Conservation (phyloP, 441 rosid genomes). For the Eruca vesicaria region DNA sequence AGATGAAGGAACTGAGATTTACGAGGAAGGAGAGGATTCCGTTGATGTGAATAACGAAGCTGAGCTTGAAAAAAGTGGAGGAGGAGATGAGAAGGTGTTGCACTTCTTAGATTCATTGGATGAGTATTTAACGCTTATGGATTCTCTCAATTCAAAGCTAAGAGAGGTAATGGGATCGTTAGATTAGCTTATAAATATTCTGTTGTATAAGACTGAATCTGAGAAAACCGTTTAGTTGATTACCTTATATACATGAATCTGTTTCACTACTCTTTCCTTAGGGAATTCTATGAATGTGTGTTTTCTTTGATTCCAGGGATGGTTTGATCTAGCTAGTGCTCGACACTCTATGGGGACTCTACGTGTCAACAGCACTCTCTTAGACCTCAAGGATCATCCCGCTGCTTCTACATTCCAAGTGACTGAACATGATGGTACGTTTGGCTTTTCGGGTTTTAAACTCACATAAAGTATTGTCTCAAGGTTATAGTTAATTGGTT, state of each 20-base stretch:
- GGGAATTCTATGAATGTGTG: background rate
- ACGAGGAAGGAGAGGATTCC: conserved; percentile 28
- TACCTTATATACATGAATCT: too few relatives aligned
- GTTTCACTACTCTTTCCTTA: background rate
- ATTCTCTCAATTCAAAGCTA: conserved; percentile 62
- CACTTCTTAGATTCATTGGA: conserved; percentile 81
- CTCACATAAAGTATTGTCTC: background rate
- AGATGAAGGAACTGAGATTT: conserved; percentile 25
- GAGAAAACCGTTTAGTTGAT: background rate
- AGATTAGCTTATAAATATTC: too few relatives aligned
- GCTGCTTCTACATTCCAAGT: conserved; percentile 73
- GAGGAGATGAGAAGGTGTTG: conserved; percentile 42
- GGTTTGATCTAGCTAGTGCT: conserved; percentile 91
- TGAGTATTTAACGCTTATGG: conserved; percentile 50
- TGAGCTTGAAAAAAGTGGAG: conserved; percentile 13
- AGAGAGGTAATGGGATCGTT: conserved; percentile 85
- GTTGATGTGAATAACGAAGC: background rate
- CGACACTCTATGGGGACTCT: conserved; percentile 88
- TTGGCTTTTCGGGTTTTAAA: background rate
- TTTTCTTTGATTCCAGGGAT: conserved; percentile 55
- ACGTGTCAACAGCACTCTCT: conserved; percentile 64
- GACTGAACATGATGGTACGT: conserved; percentile 38
- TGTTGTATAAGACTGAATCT: background rate
- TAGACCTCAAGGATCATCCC: conserved; percentile 71
- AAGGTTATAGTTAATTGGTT: too few relatives aligned